Percentiles rank a stretch among this genome's conserved stretches.
These are phyloP conservation scores for Epithele typhae DNA, from an alignment of 768 basidiomycete species.

Conservation along the genomic window DNA sequence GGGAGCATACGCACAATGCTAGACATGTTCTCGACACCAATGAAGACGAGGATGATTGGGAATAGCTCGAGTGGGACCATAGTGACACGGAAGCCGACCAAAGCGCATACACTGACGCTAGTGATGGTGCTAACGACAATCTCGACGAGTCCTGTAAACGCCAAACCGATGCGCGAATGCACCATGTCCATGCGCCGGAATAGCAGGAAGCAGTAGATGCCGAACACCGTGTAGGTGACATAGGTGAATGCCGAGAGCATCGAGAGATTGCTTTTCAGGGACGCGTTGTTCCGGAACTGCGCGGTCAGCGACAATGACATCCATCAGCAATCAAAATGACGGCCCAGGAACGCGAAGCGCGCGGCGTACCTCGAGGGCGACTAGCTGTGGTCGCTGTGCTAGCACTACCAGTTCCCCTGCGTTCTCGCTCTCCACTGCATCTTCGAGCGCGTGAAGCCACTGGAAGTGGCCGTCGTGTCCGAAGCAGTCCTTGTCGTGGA, in stretches of 20 bases:
- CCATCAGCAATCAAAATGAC: background rate
- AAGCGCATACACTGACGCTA: slow-evolving; percentile 86
- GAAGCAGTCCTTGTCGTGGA: slow-evolving; percentile 70
- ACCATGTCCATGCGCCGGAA: slow-evolving; percentile 77
- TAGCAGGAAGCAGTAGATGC: slow-evolving; percentile 70
- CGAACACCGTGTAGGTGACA: slow-evolving; percentile 71
- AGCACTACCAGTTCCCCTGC: slow-evolving; percentile 34
- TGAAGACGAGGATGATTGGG: slow-evolving; percentile 91
- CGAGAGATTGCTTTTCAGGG: slow-evolving; percentile 44
- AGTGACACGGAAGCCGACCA: slow-evolving; percentile 83
- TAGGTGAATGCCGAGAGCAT: slow-evolving; percentile 70
- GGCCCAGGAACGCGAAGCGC: background rate
- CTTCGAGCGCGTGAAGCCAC: slow-evolving; percentile 57
- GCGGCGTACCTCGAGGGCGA: slow-evolving; percentile 40
- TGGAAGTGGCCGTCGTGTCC: slow-evolving; percentile 53
- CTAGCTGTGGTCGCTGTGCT: slow-evolving; percentile 38
- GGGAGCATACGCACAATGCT: slow-evolving; percentile 59
- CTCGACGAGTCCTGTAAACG: slow-evolving; percentile 91
- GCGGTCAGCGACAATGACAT: background rate
- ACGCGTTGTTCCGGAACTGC: slow-evolving; percentile 51
- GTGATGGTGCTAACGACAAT: slow-evolving; percentile 91
- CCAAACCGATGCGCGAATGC: slow-evolving; percentile 87
- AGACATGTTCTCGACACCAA: slow-evolving; percentile 98
- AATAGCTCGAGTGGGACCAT: slow-evolving; percentile 91
- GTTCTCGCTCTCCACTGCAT: slow-evolving; percentile 34